phyloP scores from a whole-genome alignment of 768 basidiomycete species.

The Mrakia hoshinonis region DNA sequence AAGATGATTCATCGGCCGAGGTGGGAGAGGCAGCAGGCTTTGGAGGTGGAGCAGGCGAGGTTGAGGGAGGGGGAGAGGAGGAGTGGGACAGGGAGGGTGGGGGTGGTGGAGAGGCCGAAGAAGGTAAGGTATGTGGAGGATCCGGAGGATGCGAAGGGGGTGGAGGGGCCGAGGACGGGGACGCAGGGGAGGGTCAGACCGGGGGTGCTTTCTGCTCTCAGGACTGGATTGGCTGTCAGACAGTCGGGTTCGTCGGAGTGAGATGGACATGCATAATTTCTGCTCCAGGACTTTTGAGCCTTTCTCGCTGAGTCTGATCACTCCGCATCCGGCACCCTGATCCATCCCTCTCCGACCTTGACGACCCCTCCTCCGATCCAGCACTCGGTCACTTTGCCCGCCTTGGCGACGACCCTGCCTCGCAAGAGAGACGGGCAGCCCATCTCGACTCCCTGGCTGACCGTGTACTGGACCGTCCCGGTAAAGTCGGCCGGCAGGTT shows the following conservation, averaged over 20 bases:
- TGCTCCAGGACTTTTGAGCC: too few relatives aligned
- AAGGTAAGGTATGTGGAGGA: neutral
- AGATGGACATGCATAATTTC: too few relatives aligned
- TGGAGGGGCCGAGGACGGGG: too few relatives aligned
- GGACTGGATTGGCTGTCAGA: too few relatives aligned
- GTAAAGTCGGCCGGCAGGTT: neutral
- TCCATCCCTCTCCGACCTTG: neutral
- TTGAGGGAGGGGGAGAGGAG: neutral
- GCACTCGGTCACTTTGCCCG: neutral
- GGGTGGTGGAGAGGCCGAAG: neutral
- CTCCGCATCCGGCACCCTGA: neutral
- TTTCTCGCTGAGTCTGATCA: too few relatives aligned
- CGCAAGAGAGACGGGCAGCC: neutral
- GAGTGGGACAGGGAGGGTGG: neutral
- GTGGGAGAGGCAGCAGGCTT: too few relatives aligned
- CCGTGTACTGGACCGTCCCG: neutral
- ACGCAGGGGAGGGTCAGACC: too few relatives aligned
- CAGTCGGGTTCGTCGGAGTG: too few relatives aligned
- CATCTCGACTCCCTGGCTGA: neutral
- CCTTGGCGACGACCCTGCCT: neutral
- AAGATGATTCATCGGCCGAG: neutral
- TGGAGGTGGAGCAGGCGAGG: neutral
- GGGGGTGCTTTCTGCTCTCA: too few relatives aligned
- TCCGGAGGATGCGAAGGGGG: neutral
- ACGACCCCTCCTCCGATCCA: neutral